A percentile compares a stretch with the other conserved stretches of the same genome.
Conservation (phyloP, 177 flowering plant genomes). For the Tripterygium wilfordii region DNA sequence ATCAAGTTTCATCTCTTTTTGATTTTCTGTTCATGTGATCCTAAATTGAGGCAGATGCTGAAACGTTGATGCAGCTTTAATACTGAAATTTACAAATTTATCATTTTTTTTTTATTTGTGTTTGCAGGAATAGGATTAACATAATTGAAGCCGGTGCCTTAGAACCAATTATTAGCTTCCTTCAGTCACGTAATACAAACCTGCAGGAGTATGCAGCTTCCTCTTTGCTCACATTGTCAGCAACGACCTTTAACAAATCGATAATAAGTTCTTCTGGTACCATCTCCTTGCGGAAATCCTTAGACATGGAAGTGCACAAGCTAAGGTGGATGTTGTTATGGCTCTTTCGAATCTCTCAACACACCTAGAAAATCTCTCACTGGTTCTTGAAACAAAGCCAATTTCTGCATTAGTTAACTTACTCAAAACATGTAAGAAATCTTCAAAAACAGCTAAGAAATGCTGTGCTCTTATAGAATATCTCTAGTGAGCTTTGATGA, state of each 20-base stretch:
- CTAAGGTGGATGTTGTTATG: slow-evolving; percentile 64
- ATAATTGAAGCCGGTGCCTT: slow-evolving; percentile 82
- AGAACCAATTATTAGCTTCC: slow-evolving; percentile 58
- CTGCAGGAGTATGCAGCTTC: slow-evolving; percentile 79
- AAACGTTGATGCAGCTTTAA: no score
- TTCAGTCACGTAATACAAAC: slow-evolving; percentile 30
- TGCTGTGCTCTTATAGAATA: slow-evolving; percentile 70
- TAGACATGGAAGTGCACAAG: slow-evolving; percentile 55
- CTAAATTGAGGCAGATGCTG: no score
- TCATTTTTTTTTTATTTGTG: no score
- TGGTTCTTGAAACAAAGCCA: slow-evolving; percentile 50
- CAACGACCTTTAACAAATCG: slow-evolving; percentile 64
- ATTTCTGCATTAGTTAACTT: slow-evolving; percentile 51
- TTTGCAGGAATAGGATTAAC: slow-evolving; percentile 69
- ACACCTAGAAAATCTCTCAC: slow-evolving; percentile 32
- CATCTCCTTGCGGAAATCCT: slow-evolving; percentile 68
- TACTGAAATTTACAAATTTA: no score
- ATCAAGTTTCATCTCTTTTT: no score
- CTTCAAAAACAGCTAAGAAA: slow-evolving; percentile 72
- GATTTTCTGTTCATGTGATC: no score
- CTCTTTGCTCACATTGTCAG: slow-evolving; percentile 75
- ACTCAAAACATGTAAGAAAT: slow-evolving; percentile 60
- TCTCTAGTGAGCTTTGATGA: slow-evolving; percentile 61
- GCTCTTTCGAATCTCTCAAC: slow-evolving; percentile 85
- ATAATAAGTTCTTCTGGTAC: slow-evolving; percentile 63